Base-by-base conservation (phyloP, 345 rosid species). In the Alliaria petiolata region DNA sequence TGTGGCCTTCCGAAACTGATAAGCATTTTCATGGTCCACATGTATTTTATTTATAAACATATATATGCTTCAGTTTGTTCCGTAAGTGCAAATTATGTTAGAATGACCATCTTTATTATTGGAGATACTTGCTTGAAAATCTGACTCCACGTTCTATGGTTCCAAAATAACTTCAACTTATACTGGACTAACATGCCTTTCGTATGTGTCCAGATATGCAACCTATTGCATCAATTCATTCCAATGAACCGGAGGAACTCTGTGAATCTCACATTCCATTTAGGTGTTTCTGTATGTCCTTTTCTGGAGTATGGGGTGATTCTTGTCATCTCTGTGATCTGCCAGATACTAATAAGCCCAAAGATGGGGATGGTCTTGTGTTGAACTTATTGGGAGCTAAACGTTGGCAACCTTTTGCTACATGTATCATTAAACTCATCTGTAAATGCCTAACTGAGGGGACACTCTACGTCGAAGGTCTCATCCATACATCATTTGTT, bases 371-470 rank as follows among this genome's bases (percentile, higher is more conserved):
- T 79, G 95, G 99, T 70, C 77, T 95, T 62, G 69, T 85, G 78
- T 60, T 95, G 67, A 84, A 88, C 77, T 70, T 91, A 52, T 74
- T 63, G 53, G 89, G 88, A 20, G 73, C 70, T 76, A 62, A 62
- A 58, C 83, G 96, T 80, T 95, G 95, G 99, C 88, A 79, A 66
- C 85, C 87, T 65, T 86, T 91, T 81, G 88, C 93, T 12, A 81
- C 89, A 43, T 86, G 96, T 93, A 80, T 82, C 19, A 72, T 95
- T 67, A 91, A 83, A 78, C 84, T 95, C 81, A 82, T 95, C 76
- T 86, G 79, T 71, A 91, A 84, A 83, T 95, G 96, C 85, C 64
- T 91, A 63, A 84, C 95, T 22, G 96, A 93, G 78, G 98, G 97
- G 78, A 89, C 93, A 47, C 83, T 93, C 56, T 85, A 84, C 43